Evolutionary conservation across 2,329 filamentous ascomycete genomes (phyloP).

Genomic region (Dactylellina drechsleri): DNA sequence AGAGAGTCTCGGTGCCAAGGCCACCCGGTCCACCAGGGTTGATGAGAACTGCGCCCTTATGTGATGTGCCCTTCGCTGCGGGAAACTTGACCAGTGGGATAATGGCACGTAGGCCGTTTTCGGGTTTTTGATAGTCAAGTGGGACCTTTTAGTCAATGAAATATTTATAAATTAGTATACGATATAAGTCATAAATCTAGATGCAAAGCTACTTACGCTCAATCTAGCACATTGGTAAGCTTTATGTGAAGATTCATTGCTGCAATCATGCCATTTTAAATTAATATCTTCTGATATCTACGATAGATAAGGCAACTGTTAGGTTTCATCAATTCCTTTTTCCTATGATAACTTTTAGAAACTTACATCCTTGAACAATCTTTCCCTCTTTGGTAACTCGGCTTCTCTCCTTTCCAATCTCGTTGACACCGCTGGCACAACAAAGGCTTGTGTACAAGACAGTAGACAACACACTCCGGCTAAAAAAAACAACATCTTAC

Average conservation of each 20-base stretch:
- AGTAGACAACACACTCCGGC: too few relatives aligned
- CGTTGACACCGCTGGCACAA: too few relatives aligned
- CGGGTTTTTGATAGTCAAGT: conserved; percentile 65
- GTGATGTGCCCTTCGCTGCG: conserved; percentile 57
- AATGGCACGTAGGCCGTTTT: conserved; percentile 58
- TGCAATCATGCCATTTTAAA: conserved; percentile 64
- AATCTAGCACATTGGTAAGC: conserved; percentile 30
- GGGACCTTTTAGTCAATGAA: conserved; percentile 64
- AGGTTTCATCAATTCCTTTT: not conserved
- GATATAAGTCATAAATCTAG: not conserved
- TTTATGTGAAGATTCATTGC: conserved; percentile 43
- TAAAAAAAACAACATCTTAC: too few relatives aligned
- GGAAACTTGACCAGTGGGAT: conserved; percentile 32
- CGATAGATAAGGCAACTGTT: not conserved
- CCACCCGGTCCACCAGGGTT: conserved; percentile 65
- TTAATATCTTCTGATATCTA: conserved; percentile 44
- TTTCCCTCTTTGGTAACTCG: too few relatives aligned
- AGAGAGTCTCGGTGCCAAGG: conserved; percentile 62
- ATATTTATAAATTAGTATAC: not conserved
- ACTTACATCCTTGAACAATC: conserved; percentile 40
- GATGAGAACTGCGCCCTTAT: conserved; percentile 61
- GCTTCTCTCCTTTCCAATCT: conserved; percentile 4
- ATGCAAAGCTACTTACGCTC: not conserved
- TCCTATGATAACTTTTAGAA: not conserved
- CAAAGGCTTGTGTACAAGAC: too few relatives aligned